Evolutionary conservation across 805 yeast genomes (phyloP), one percentile per base, ranked within the genome.

Genomic region (Candida morakotiae): DNA sequence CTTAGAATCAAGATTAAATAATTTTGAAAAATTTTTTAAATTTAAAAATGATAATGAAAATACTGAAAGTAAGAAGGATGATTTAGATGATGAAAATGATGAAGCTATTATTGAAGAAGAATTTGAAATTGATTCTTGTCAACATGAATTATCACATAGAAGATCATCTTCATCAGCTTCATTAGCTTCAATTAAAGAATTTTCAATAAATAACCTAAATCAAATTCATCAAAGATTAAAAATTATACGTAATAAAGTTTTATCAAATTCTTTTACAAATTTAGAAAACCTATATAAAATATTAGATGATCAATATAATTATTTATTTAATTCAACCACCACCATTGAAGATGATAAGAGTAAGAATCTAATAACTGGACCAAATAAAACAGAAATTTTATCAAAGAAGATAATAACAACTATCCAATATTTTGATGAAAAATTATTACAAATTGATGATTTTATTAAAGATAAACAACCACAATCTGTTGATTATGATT

Each of bases 351-450:
- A 45, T 13, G 40, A 36, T 29, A 7, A 15, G 5, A n/a, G 15
- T 6, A 5, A 5, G 6, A n/a, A n/a, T n/a, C 2, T 22, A 26
- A 14, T 9, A 5, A 4, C 20, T 4, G 18, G 31, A 5, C 3
- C 19, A 4, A 38, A 38, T 15, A 47, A 46, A 4, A 42, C 52
- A 31, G 69, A 63, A 41, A 44, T 58, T 1, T 47, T 67, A 25
- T 51, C 64, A 13, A 51, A 55, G 38, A 66, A 65, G 37, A 65
- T 67, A 43, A 64, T 67, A 28, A 58, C 62, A 34, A 64, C 69
- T n/a, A 55, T 67, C 34, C 68, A 58, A 27, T 67, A 59, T 36
- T 67, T 67, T 40, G 73, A 67, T 44, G 69, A 64, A 31, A 65
- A 64, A 38, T 50, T 67, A 30, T 41, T 50, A 10, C 64, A 61